Percentiles rank a stretch among this genome's conserved stretches.
Evolutionary conservation across 441 rosid genomes (phyloP).

Genomic region (Brassica balearica): DNA sequence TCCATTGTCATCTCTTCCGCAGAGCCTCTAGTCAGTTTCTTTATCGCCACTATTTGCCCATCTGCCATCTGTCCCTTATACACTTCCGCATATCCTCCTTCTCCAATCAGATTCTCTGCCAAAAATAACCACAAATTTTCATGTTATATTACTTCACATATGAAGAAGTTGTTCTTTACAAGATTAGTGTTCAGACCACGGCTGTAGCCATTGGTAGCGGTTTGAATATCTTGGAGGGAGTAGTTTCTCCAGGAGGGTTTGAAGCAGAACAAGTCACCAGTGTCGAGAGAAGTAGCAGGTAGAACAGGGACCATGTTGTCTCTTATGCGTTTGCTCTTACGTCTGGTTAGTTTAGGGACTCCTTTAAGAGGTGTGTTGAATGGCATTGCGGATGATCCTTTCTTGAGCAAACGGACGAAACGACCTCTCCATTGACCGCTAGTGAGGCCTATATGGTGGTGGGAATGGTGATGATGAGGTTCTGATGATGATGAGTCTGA

Average conservation of each 20-base stretch:
- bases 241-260: conserved; percentile 87
- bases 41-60: conserved; percentile 75
- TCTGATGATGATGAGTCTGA: conserved; percentile 54
- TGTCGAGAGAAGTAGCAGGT: conserved; percentile 54
- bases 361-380: conserved; percentile 57
- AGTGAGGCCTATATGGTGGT: conserved; percentile 24
- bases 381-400: conserved; percentile 58
- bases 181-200: conserved; percentile 52
- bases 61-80: conserved; percentile 72
- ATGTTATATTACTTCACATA: conserved; percentile 3
- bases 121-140: conserved; percentile 1
- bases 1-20: conserved; percentile 89
- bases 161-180: background rate
- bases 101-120: conserved; percentile 85
- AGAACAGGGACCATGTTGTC: conserved; percentile 58
- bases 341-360: conserved; percentile 70
- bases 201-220: conserved; percentile 79
- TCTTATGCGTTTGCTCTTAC: conserved; percentile 63
- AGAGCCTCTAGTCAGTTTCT: conserved; percentile 77
- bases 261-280: conserved; percentile 66
- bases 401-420: conserved; percentile 64
- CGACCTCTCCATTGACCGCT: conserved; percentile 56
- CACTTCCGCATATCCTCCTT: conserved; percentile 95
- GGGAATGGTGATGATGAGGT: conserved; percentile 25
- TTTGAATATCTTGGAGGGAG: conserved; percentile 63